Evolutionary conservation across 1,284 basidiomycete genomes (phyloP).

Genomic region (Tausonia pullulans): DNA sequence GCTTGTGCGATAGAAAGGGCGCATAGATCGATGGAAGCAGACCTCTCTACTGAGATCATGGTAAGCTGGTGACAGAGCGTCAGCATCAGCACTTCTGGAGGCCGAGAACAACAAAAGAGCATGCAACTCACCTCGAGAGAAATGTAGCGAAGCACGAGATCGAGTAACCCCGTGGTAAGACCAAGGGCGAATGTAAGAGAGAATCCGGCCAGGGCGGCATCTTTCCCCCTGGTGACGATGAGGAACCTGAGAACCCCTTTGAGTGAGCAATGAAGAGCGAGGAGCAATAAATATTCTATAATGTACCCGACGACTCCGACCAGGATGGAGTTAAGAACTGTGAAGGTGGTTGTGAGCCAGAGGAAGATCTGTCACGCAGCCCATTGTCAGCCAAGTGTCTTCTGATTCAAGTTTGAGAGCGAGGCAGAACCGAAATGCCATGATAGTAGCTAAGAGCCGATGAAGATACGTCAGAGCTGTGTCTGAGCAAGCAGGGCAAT

Average conservation of each 20-base stretch:
- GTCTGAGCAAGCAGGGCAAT: not conserved
- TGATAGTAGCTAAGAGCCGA: not conserved
- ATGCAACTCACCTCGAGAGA: slow-evolving; percentile 1
- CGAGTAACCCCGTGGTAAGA: slow-evolving; percentile 22
- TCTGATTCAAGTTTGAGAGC: not conserved
- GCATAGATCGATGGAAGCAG: not conserved
- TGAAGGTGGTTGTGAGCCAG: slow-evolving; percentile 12
- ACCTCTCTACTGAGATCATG: slow-evolving; percentile 14
- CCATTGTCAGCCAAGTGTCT: not conserved
- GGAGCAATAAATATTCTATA: not conserved
- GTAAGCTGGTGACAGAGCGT: slow-evolving; percentile 15
- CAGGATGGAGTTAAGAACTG: slow-evolving; percentile 4
- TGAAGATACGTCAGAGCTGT: not conserved
- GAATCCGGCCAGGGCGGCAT: slow-evolving; percentile 36
- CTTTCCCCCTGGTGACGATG: slow-evolving; percentile 18
- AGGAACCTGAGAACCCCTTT: not conserved
- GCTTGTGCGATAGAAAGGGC: not conserved
- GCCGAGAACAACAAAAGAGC: slow-evolving; percentile 20
- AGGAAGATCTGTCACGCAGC: slow-evolving; percentile 2
- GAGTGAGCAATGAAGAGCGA: not conserved
- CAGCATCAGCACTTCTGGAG: too few relatives aligned
- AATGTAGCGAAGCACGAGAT: not conserved
- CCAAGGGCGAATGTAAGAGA: slow-evolving; percentile 34
- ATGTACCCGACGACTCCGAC: not conserved
- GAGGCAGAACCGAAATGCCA: not conserved